phyloP scores from a whole-genome alignment of 768 basidiomycete species.

The Xerocomus brunneocitrinus region DNA sequence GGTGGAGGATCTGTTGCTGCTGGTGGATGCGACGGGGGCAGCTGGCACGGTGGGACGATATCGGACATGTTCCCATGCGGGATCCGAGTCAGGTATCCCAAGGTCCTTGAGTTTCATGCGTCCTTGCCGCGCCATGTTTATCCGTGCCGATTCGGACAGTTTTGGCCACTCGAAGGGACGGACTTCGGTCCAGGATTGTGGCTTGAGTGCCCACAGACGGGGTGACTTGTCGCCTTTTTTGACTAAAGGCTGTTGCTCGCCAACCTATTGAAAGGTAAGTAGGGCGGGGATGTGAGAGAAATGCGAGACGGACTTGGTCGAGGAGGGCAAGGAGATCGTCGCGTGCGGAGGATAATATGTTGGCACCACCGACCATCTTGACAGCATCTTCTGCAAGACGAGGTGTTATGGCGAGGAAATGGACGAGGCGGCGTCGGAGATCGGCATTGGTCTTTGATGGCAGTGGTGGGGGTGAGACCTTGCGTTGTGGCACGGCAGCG shows the following conservation, averaged over 20 bases:
- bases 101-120: constrained; percentile 45
- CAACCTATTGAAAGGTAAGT: constrained; percentile 38
- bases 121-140: constrained; percentile 48
- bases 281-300: neutral
- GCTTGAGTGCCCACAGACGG: constrained; percentile 51
- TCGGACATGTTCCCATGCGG: constrained; percentile 56
- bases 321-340: constrained; percentile 46
- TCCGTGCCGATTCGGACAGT: constrained; percentile 45
- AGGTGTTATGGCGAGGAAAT: constrained; percentile 47
- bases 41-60: constrained; percentile 25
- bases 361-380: constrained; percentile 43
- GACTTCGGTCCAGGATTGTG: constrained; percentile 60
- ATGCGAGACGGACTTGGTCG: constrained; percentile 39
- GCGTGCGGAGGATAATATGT: constrained; percentile 31
- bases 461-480: constrained; percentile 27
- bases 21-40: constrained; percentile 14
- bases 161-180: constrained; percentile 61
- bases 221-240: constrained; percentile 37
- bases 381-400: constrained; percentile 38
- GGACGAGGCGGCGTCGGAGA: constrained; percentile 42
- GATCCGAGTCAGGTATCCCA: constrained; percentile 55
- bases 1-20: constrained; percentile 19
- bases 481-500: constrained; percentile 26
- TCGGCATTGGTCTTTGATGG: constrained; percentile 17
- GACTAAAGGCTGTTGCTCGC: constrained; percentile 35